Evolutionary conservation across 805 yeast species (phyloP), one percentile per base, ranked within the genome.

Genomic region (Hermanozyma aechmeae): DNA sequence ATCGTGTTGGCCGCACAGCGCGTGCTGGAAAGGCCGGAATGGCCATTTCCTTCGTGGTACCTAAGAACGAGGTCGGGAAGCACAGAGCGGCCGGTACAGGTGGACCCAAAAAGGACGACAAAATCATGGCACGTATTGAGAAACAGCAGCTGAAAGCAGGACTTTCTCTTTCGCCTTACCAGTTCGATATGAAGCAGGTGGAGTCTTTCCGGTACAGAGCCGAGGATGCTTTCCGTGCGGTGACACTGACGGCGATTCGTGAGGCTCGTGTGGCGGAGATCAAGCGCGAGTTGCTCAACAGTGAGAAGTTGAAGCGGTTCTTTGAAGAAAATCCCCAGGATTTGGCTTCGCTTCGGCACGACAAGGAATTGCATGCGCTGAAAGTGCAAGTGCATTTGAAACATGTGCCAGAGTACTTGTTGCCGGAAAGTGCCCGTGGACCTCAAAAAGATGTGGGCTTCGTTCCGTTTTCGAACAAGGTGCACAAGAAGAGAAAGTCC

Each of bases 261-360:
- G 96, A 92, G 48, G 97, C 97, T 1, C 73, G 97, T 47, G 71
- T 86, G 33, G 81, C 76, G 52, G 98, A 92, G 50, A 68, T 89
- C 53, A 82, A 82, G 53, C 72, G 77, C 41, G 97, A 92, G 55
- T 65, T 92, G 51, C 62, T 92, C 38, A 74, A 89, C 25, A 82
- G 93, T 43, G 96, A 85, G 33, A 86, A 84, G 50, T 70, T 92
- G 51, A 85, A 86, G 57, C 72, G 96, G 49, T 95, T 85, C 58
- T 92, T 92, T 51, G 96, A 89, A 54, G 97, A 92, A 50, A 92
- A 92, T 50, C 98, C 98, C 6, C 93, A 84, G 49, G 98, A 92
- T 57, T 68, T 92, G 45, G 75, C 76, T 13, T 75, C 81, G 30
- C 71, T 92, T 50, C 79, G 96, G 50, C 98, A 92, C 49, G 98